A percentile compares a stretch with the other conserved stretches of the same genome.
These are phyloP conservation scores for Magnaporthales sp. DNA, from an alignment of 2,329 filamentous ascomycete genomes.

Conservation along the genomic window DNA sequence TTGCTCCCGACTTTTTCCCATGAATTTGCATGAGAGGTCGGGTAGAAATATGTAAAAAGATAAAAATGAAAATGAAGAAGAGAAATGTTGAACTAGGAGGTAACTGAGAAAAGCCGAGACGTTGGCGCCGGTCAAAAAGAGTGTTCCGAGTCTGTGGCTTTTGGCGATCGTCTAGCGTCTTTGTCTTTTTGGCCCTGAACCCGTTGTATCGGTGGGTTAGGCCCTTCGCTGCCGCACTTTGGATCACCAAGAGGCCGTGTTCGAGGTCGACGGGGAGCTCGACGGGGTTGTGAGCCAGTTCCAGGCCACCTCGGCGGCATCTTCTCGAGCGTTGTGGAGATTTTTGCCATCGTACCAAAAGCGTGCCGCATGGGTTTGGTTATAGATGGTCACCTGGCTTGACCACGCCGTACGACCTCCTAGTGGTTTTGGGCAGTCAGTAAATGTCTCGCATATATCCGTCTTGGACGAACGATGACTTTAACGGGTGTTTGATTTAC, in stretches of 20 bases:
- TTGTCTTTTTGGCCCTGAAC: not conserved
- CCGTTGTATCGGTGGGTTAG: not conserved
- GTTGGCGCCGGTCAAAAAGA: not conserved
- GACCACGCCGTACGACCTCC: conserved; percentile 90
- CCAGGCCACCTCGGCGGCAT: conserved; percentile 78
- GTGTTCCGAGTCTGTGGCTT: not conserved
- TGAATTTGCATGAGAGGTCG: not conserved
- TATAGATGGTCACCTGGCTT: conserved; percentile 65
- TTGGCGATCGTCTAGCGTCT: not conserved
- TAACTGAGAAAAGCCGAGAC: not conserved
- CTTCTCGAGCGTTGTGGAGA: conserved; percentile 79
- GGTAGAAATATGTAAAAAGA: not conserved
- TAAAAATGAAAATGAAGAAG: not conserved
- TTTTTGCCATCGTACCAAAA: conserved; percentile 91
- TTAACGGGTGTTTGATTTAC: conserved; percentile 13
- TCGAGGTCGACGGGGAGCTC: conserved; percentile 22
- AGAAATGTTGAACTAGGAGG: no score
- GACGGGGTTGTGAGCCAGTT: conserved; percentile 37
- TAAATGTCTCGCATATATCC: not conserved
- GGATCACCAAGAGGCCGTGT: not conserved
- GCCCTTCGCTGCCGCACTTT: not conserved
- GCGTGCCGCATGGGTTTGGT: conserved; percentile 57
- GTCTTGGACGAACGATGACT: not conserved
- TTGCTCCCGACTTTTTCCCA: not conserved
- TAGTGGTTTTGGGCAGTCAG: conserved; percentile 22